Base-by-base conservation (phyloP, 768 basidiomycete genomes). In the Naganishia antarctica region DNA sequence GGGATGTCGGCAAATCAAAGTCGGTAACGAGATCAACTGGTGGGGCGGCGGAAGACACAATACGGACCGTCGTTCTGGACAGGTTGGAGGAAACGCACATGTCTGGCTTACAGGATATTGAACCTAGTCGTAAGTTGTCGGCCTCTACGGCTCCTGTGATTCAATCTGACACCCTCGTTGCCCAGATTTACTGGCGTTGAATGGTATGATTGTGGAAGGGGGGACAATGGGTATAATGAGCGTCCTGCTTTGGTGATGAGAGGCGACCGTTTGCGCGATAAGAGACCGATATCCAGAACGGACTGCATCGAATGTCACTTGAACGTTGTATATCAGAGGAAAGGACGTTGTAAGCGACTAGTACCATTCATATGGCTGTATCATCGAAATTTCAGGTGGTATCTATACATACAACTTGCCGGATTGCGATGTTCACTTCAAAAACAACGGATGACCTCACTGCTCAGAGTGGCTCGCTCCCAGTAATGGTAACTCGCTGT, bases 191-290 rank as follows among this genome's bases (percentile, higher is more conserved):
- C 80, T 88, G 65, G 89, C 89, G 31, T 90, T 88, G 70, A 86
- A 90, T 65, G 89, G 90, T 25, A 83, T 89, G 45, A 85, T 90
- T 53, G 76, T 90, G 29, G 90, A 91, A 70, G 86, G 87, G 13
- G 87, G 88, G 68, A 81, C 84, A 23, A 89, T 87, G 2, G 88
- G 89, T 70, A 86, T 91, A 28, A 83, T 87, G 18, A 81, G 86
- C 31, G 85, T 91, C 11, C 86, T 71, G 23, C 37, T 74, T 7
- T 71, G 18, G 46, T 61, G 44, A 61, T 12, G 15, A 7, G 18
- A n/a, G 15, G 18, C n/a, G 23, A 25, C 45, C 18, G 45, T n/a
- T 6, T 25, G 45, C 45, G n/a, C n/a, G n/a, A n/a, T n/a, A n/a
- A n/a, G n/a, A n/a, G n/a, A n/a, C n/a, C n/a, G n/a, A n/a, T n/a